Base-by-base conservation (phyloP, 2,329 filamentous ascomycete genomes). In the Sporothrix globosa region DNA sequence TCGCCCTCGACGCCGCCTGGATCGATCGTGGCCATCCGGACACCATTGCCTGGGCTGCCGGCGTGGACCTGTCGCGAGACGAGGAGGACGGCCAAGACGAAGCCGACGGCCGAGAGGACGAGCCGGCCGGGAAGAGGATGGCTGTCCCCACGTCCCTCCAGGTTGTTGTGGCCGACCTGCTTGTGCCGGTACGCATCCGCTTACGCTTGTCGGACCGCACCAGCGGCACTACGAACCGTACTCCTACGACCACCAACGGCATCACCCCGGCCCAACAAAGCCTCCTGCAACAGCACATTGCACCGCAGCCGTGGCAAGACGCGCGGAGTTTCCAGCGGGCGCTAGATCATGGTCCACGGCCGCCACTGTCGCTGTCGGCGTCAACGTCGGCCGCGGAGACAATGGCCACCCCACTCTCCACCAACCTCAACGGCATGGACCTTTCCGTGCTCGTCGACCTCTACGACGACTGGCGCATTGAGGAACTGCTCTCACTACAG, bases 391-490 rank as follows among this genome's bases (percentile, higher is more conserved):
- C 21, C 17, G 1, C 21, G 9, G 13, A 4, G 7, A 19, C 21
- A 13, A 39, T 14, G 4, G 5, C 48, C 10, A 14, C n/a, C 6
- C 11, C 41, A 6, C 11, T 19, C 5, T 13, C 21, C 6, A 9
- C 34, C 46, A 61, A 70, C 65, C 68, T 72, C 24, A 54, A 61
- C 34, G 71, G 73, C 61, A 70, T 53, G 52, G 73, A 74, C 48
- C 71, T 73, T 21, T 67, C 70, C n/a, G 58, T 69, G 21, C 69
- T 74, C 0, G 73, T 71, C 6, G 70, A 69, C 48, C 68, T 74
- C 6, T 70, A 74, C 69, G 73, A 74, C 50, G 68, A 73, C 70
- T 41, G 50, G 69, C 71, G 73, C n/a, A 71, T 74, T 41, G 69
- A 69, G n/a, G 73, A 74, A 67, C n/a, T 74, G 3, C 58, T 74